Evolutionary conservation across 768 basidiomycete species (phyloP).

Genomic region (Rickenella mellea): DNA sequence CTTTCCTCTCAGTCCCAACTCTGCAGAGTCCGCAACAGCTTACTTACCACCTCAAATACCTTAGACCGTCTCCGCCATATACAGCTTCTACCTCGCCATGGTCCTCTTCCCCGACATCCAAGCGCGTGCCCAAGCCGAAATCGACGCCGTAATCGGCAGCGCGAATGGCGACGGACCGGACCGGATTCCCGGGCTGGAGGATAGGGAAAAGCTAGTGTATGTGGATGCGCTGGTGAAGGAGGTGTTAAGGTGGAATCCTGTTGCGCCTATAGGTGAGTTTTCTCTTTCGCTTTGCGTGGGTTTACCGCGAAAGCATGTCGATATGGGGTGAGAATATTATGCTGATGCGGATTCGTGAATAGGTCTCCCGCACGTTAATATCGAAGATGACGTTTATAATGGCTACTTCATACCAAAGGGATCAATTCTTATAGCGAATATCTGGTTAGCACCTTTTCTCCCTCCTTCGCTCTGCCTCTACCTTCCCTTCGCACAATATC

Average conservation of each 20-base stretch:
- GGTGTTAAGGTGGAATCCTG: slow-evolving; percentile 15
- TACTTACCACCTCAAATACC: background rate
- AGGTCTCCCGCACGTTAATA: slow-evolving; percentile 10
- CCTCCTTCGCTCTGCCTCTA: no score
- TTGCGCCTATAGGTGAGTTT: slow-evolving; percentile 13
- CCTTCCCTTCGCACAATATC: no score
- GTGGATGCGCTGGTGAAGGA: slow-evolving; percentile 26
- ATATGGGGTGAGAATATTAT: no score
- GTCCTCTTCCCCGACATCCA: slow-evolving; percentile 26
- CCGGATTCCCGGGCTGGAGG: slow-evolving; percentile 26
- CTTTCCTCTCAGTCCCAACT: no score
- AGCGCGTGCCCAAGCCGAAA: slow-evolving; percentile 28
- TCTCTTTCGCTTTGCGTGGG: no score
- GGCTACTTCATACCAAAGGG: slow-evolving; percentile 16
- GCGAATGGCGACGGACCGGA: slow-evolving; percentile 10
- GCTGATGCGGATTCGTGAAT: no score
- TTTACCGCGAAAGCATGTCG: no score
- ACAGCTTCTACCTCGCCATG: slow-evolving; percentile 30
- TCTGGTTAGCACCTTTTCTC: slow-evolving; percentile 14
- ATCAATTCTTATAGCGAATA: slow-evolving; percentile 13
- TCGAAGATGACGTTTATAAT: slow-evolving; percentile 12
- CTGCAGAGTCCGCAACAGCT: background rate
- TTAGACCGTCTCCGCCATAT: slow-evolving; percentile 23
- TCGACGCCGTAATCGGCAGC: slow-evolving; percentile 26
- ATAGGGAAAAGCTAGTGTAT: slow-evolving; percentile 24